Evolutionary conservation across 2,329 filamentous ascomycete genomes (phyloP), one percentile per base, ranked within the genome.

Genomic region (Botryosphaeria agaves): DNA sequence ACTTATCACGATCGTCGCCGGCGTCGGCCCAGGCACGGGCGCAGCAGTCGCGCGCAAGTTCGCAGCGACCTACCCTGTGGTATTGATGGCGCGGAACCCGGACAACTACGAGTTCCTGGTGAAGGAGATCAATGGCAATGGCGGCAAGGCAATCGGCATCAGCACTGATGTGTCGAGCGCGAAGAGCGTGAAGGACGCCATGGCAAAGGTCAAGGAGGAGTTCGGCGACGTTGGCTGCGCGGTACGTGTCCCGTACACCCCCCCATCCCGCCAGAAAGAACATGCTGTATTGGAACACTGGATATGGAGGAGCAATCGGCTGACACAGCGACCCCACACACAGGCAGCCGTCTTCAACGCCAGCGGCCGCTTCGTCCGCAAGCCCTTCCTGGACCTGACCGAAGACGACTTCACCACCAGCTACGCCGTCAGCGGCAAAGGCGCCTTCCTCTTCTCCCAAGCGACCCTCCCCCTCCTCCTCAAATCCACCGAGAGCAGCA

Each of bases 381-480:
- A 74, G 46, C 63, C 69, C 0, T 66, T 78, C 36, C 52, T 77
- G 7, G 72, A 75, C 34, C 49, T 73, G 34, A 67, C 61, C 0
- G 61, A 68, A 31, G 57, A 66, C 20, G 69, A 74, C 17, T 75
- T 75, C 42, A 48, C 52, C 20, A 50, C 48, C 8, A 61, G 62
- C 3, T 61, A 61, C 33, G 55, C 62, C 17, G 61, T 64, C 20
- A 62, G 61, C 37, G 58, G 69, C 5, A 63, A 64, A 20, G 82
- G 81, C 8, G 76, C 78, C 17, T 83, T 82, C 51, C 56, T 75
- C 42, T 92, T 92, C 51, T 72, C 80, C 1, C 74, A 87, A 49
- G 61, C 64, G 3, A 60, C 69, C 1, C 55, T 92, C 1, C 83
- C 84, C 0, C 61, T 76, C 1, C 66, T 92, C 1, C 63, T 85